Percentiles rank a stretch among this genome's conserved stretches.
These are phyloP conservation scores for Astraeus odoratus DNA, from an alignment of 768 basidiomycete species.

Conservation along the genomic window DNA sequence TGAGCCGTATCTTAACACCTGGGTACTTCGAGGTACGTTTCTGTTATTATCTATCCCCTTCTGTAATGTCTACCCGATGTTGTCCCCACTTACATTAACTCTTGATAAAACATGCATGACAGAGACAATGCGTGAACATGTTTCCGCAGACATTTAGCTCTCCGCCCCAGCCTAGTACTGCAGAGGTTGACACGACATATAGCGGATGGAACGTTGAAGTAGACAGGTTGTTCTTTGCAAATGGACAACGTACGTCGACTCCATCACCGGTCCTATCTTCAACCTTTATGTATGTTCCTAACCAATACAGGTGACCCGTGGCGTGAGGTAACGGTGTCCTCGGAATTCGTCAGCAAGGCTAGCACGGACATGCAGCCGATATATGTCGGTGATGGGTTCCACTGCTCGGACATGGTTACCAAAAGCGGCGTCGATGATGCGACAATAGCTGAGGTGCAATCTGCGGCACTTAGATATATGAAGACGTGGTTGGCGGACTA, in stretches of 20 bases:
- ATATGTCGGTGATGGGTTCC: constrained; percentile 55
- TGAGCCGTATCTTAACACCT: constrained; percentile 28
- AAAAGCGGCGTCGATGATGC: constrained; percentile 38
- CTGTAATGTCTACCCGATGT: background rate
- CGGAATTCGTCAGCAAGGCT: constrained; percentile 36
- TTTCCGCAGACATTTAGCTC: constrained; percentile 53
- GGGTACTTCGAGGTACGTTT: constrained; percentile 22
- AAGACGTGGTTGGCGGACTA: constrained; percentile 43
- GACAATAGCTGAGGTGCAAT: constrained; percentile 48
- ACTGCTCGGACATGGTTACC: constrained; percentile 52
- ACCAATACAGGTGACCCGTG: constrained; percentile 58
- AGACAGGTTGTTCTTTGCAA: constrained; percentile 61
- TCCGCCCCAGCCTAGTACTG: constrained; percentile 38
- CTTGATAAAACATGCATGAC: background rate
- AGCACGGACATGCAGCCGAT: constrained; percentile 54
- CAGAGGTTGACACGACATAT: constrained; percentile 42
- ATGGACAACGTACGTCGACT: constrained; percentile 47
- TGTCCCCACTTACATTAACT: no score
- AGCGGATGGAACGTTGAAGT: constrained; percentile 56
- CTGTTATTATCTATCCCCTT: background rate
- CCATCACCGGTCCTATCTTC: no score
- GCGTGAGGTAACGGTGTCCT: constrained; percentile 63
- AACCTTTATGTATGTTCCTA: background rate
- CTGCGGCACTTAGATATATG: constrained; percentile 44
- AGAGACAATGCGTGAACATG: constrained; percentile 68